Percentiles rank a stretch among this genome's conserved stretches.
Conservation (phyloP, 1,284 basidiomycete genomes). For the Cystobasidium slooffiae region DNA sequence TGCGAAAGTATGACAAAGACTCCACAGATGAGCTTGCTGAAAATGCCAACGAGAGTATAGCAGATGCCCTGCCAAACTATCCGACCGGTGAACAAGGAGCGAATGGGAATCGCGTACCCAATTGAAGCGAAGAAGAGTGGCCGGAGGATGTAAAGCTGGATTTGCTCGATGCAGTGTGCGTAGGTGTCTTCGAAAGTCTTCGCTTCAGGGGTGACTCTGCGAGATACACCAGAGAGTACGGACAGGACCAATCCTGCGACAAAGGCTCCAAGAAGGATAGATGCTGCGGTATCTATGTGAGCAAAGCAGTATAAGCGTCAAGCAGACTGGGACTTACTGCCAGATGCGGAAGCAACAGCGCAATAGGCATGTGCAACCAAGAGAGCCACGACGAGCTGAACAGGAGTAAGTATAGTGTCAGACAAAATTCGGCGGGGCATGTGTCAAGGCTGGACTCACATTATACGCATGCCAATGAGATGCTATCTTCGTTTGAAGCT, state of each 20-base stretch:
- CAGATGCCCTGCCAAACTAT: constrained; percentile 64
- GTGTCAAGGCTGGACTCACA: constrained; percentile 3
- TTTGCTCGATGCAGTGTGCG: constrained; percentile 55
- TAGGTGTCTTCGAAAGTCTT: constrained; percentile 53
- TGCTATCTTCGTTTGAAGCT: neutral
- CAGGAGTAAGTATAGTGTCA: constrained; percentile 27
- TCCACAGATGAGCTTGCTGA: constrained; percentile 61
- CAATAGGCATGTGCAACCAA: constrained; percentile 17
- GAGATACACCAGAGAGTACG: constrained; percentile 21
- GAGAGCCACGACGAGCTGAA: constrained; percentile 48
- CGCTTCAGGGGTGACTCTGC: neutral
- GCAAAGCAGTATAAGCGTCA: neutral
- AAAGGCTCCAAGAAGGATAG: constrained; percentile 61
- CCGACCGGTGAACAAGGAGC: constrained; percentile 60
- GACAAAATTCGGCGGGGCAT: neutral
- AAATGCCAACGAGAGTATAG: constrained; percentile 62
- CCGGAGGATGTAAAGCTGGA: constrained; percentile 59
- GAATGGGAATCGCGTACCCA: constrained; percentile 64
- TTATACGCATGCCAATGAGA: constrained; percentile 22
- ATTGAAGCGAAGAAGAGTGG: constrained; percentile 66
- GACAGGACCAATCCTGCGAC: constrained; percentile 58
- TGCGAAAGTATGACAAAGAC: constrained; percentile 43
- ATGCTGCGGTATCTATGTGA: constrained; percentile 56
- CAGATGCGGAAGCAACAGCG: constrained; percentile 36
- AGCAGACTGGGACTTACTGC: constrained; percentile 22